Evolutionary conservation across 495 filamentous ascomycete genomes (phyloP).

Genomic region (Penicillium egyptiacum): DNA sequence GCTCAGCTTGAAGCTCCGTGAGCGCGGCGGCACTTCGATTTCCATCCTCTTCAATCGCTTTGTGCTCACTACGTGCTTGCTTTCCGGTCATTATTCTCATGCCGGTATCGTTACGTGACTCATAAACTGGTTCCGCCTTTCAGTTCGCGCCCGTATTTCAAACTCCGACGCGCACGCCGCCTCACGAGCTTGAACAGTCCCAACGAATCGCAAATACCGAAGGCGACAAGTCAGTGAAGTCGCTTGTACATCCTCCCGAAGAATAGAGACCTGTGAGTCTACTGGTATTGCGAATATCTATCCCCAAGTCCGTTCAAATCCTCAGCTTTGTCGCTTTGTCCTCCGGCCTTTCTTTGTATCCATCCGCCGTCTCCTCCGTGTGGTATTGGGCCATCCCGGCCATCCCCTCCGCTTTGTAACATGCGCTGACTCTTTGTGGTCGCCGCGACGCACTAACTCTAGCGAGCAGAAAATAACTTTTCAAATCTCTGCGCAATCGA

Average conservation of each 20-base stretch:
- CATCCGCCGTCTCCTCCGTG: background rate
- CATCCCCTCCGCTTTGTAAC: conserved; percentile 9
- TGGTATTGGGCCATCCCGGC: background rate
- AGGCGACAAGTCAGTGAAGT: background rate
- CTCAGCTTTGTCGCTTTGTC: conserved; percentile 1
- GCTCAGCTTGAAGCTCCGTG: conserved; percentile 9
- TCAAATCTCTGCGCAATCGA: conserved; percentile 1
- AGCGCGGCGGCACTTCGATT: background rate
- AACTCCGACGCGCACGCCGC: conserved; percentile 11
- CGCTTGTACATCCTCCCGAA: too few species aligned
- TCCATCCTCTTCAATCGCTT: background rate
- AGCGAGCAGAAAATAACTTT: conserved; percentile 10
- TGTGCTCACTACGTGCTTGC: background rate
- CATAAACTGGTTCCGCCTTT: background rate
- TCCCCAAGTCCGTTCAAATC: background rate
- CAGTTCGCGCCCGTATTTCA: background rate
- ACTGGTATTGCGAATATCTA: background rate
- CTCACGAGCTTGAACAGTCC: background rate
- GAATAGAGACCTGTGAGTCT: background rate
- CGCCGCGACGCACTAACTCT: conserved; percentile 23
- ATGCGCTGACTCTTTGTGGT: conserved; percentile 21
- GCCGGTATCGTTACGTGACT: background rate
- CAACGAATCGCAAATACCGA: conserved; percentile 3
- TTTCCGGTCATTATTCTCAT: background rate
- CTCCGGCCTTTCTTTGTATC: conserved; percentile 6